Evolutionary conservation across 2,329 filamentous ascomycete species (phyloP), one percentile per base, ranked within the genome.

Genomic region (Colletotrichum sublineola): DNA sequence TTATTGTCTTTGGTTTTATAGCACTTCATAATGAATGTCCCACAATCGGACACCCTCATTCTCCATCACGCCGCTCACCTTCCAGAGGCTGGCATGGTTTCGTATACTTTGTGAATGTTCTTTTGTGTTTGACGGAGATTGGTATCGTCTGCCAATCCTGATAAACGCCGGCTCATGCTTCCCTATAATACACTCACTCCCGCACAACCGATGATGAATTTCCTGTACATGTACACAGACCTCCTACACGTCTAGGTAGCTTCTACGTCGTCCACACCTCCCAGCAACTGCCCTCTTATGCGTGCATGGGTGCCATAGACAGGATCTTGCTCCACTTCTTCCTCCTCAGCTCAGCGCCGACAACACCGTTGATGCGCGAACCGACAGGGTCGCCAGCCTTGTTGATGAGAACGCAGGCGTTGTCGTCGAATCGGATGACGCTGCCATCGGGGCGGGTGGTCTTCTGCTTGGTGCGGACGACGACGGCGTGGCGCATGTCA

Each of bases 241-340:
- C 53, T 66, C 56, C 63, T 67, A 67, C 71, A 67, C 42, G 2
- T 20, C 42, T 46, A 42, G 31, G 44, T 46, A 3, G 24, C 24
- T 40, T n/a, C 33, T 15, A 33, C 9, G 8, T 20, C 36, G 9
- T n/a, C 46, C n/a, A n/a, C 20, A 38, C 24, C 24, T 2, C 18
- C 6, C 24, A 46, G 12, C 38, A 14, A 20, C 14, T 3, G 4
- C 36, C 12, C 38, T 18, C 44, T 77, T 84, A 90, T 48, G 85
- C 88, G 77, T 90, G 87, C 84, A 88, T 87, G 31, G 96, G 96
- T 67, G 96, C 96, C 88, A 99, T 90, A 77, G 94, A 97, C 80
- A 99, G 84, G 78, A 99, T 98, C 90, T 98, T 99, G 78, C 95
- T 97, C 96, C 96, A 99, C 85, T 97, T 93, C 88, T 94, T 96